These are phyloP conservation scores for Xylaria polymorpha DNA, from an alignment of 2,329 filamentous ascomycete genomes.

Conservation along the genomic window DNA sequence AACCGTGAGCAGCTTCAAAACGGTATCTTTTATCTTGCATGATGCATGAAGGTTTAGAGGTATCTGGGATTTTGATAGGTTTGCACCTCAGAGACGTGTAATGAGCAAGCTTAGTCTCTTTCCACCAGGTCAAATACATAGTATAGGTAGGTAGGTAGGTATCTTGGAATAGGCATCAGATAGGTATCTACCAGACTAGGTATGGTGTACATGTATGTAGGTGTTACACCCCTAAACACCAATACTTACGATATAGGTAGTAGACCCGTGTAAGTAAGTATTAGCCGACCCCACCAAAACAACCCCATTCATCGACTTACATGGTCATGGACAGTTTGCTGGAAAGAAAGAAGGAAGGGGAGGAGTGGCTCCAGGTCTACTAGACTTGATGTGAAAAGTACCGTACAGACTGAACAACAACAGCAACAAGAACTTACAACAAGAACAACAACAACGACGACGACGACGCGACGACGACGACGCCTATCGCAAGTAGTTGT, in stretches of 20 bases:
- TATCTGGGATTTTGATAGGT: slow-evolving; percentile 11
- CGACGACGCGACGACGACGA: not conserved
- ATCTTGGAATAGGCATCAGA: not conserved
- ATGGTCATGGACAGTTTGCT: slow-evolving; percentile 8
- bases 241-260: not conserved
- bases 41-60: slow-evolving; percentile 11
- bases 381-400: not conserved
- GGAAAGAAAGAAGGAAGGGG: not conserved
- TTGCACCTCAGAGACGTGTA: slow-evolving; percentile 9
- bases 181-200: not conserved
- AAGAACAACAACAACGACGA: no score
- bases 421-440: no score
- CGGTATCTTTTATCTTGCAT: slow-evolving; percentile 31
- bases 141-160: no score
- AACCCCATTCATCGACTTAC: slow-evolving; percentile 36
- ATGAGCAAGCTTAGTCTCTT: not conserved
- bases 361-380: slow-evolving; percentile 17
- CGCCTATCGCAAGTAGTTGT: not conserved
- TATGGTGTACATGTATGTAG: not conserved
- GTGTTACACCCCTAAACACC: not conserved
- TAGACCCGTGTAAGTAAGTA: not conserved
- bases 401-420: slow-evolving; percentile 6
- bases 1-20: slow-evolving; percentile 6
- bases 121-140: slow-evolving; percentile 1
- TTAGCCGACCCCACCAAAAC: slow-evolving; percentile 25